Evolutionary conservation across 2,329 filamentous ascomycete genomes (phyloP).

Genomic region (Acrocalymma vagum): DNA sequence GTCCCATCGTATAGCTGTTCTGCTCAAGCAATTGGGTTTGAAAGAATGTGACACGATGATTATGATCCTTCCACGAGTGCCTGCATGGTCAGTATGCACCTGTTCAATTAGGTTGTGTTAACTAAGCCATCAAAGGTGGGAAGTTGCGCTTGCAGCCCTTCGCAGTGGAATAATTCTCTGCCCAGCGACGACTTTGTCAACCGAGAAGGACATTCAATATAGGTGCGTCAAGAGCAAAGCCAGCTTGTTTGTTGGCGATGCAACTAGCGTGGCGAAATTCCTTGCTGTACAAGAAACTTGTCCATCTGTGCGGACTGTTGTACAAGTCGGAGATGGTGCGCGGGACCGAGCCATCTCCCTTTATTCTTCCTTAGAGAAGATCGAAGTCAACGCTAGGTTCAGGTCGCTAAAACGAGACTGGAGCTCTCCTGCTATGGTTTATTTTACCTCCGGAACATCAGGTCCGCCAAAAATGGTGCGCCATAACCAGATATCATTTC

Average conservation of each 20-base stretch:
- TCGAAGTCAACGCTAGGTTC: neutral
- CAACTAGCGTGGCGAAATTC: constrained; percentile 7
- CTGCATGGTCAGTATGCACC: constrained; percentile 5
- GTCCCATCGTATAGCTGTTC: constrained; percentile 9
- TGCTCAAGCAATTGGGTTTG: constrained; percentile 4
- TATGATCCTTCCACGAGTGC: constrained; percentile 11
- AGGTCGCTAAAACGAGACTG: constrained; percentile 3
- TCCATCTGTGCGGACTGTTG: neutral
- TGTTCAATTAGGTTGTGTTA: neutral
- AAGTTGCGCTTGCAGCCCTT: constrained; percentile 9
- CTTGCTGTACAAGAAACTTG: constrained; percentile 5
- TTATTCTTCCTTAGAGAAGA: neutral
- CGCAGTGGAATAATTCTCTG: constrained; percentile 10
- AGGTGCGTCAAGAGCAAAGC: constrained; percentile 9
- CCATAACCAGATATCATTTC: constrained; percentile 13
- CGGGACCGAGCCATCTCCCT: neutral
- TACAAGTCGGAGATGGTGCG: constrained; percentile 5
- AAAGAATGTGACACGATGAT: constrained; percentile 8
- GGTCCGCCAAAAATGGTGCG: constrained; percentile 13
- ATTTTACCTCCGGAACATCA: constrained; percentile 14
- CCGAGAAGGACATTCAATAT: constrained; percentile 11
- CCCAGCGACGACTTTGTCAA: constrained; percentile 8
- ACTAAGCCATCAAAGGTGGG: constrained; percentile 5
- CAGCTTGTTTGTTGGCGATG: constrained; percentile 10
- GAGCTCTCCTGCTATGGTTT: constrained; percentile 4